Evolutionary conservation across 108 stramenopile genomes (phyloP).

Genomic region (Conticribra weissflogii): DNA sequence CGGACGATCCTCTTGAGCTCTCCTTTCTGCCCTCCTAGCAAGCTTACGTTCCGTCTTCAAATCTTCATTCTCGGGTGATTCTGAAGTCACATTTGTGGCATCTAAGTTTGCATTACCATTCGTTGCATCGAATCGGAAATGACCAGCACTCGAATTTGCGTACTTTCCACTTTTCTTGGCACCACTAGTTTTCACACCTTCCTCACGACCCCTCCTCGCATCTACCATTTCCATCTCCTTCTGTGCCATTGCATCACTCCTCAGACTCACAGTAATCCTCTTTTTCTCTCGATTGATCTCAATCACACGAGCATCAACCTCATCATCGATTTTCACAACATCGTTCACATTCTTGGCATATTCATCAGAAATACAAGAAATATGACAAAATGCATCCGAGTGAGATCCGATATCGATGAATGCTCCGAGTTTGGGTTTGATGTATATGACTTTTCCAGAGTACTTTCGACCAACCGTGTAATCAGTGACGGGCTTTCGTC

Average conservation of each 20-base stretch:
- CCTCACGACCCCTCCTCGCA: slow-evolving; percentile 24
- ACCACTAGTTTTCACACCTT: slow-evolving; percentile 11
- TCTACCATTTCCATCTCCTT: slow-evolving; percentile 54
- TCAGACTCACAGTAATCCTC: slow-evolving; percentile 72
- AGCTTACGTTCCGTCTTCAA: slow-evolving; percentile 82
- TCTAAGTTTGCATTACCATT: neutral
- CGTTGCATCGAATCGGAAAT: neutral
- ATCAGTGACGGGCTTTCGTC: slow-evolving; percentile 88
- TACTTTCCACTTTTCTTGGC: slow-evolving; percentile 2
- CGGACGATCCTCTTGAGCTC: slow-evolving; percentile 16
- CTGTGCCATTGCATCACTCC: slow-evolving; percentile 60
- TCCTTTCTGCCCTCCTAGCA: slow-evolving; percentile 73
- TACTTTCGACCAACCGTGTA: slow-evolving; percentile 64
- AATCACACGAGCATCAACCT: slow-evolving; percentile 62
- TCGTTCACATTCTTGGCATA: slow-evolving; percentile 66
- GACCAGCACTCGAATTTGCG: neutral
- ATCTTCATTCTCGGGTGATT: slow-evolving; percentile 25
- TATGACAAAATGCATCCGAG: slow-evolving; percentile 88
- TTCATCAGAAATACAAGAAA: slow-evolving; percentile 74
- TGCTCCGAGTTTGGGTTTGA: slow-evolving; percentile 80
- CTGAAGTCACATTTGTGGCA: neutral
- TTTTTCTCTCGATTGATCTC: slow-evolving; percentile 80
- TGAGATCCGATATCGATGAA: slow-evolving; percentile 89
- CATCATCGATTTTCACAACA: slow-evolving; percentile 66
- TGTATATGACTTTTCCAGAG: slow-evolving; percentile 77